Base-by-base conservation (phyloP, 129 eudicot genomes). In the Artemisia annua region DNA sequence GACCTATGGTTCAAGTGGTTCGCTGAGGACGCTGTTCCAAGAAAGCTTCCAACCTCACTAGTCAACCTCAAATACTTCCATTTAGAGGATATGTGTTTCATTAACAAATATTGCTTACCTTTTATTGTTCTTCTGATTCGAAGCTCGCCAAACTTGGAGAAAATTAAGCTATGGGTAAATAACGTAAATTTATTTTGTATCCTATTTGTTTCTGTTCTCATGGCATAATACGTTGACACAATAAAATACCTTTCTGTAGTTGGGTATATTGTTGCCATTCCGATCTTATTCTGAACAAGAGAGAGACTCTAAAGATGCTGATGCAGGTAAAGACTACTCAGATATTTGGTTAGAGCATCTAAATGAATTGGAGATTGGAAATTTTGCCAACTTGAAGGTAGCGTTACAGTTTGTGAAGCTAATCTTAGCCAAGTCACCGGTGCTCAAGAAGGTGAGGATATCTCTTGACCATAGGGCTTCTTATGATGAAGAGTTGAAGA, bases 351-450 rank as follows among this genome's bases (percentile, higher is more conserved):
- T 56, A 66, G 18, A 71, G 48, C 66, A 71, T 3, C 30, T 71
- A 16, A 56, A 22, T 54, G 52, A 51, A 19, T 14, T 71, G 13
- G 58, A 56, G 56, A 56, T 71, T 18, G 13, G 6, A 18, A 14
- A n/a, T 57, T 13, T 56, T 7, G 15, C 1, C 11, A 48, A 48
- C 54, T 11, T 2, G 54, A 44, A 28, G 44, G 14, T 35, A 2
- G 75, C 39, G 2, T 30, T 55, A 43, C 54, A 55, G 54, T 71
- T 71, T 57, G 63, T 54, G 17, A 69, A 52, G 74, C 49, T 53
- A 52, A 26, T n/a, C n/a, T n/a, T n/a, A n/a, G n/a, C n/a, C n/a
- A n/a, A n/a, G n/a, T n/a, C n/a, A n/a, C n/a, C n/a, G 2, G 14
- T 18, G 11, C 15, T 70, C 24, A 43, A 55, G 64, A 69, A 43